Base-by-base conservation (phyloP, 192 early-diverging fungal genomes). In the Coemansia sp. region DNA sequence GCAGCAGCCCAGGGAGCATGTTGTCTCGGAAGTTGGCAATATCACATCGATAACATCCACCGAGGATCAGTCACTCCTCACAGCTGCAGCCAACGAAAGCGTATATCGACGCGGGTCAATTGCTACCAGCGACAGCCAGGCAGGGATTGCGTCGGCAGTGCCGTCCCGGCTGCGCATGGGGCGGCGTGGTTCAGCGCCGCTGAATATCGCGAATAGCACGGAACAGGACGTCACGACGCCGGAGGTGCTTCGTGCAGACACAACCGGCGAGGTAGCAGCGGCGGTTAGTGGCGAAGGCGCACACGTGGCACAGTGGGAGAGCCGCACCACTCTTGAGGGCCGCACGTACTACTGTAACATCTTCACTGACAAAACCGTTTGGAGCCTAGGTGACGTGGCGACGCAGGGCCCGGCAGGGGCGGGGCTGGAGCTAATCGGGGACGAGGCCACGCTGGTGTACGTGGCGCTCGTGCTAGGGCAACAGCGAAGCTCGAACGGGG, bases 281-380 rank as follows among this genome's bases (percentile, higher is more conserved):
- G 14, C 11, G 14, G 39, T 31, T 27, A 63, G 27, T 20, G 64
- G 24, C 57, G 67, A 73, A 14, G 65, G 42, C 17, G 29, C 54
- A 25, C 74, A 57, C 50, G 70, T 81, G 17, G 59, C 78, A 21
- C 78, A 88, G 59, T 91, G 89, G 89, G 88, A 86, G 32, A 78
- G 80, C 64, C 88, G 87, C 57, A 54, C 64, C 25, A 80, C 84
- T 22, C 69, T 78, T 0, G 89, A 91, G 54, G 85, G 87, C 2
- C 70, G 85, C 17, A 67, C 70, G 14, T 91, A 88, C 68, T 90
- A 77, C 66, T 89, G 86, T 83, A 88, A 91, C 75, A 84, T 86
- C 66, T 74, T 89, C 22, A 89, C 89, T 9, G 88, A 91, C 69
- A 77, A 82, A 59, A 88, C 85, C 5, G 78, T 71, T 31, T 91